Percentiles rank a stretch among this genome's conserved stretches.
These are phyloP conservation scores for Allantophomopsis cytisporea DNA, from an alignment of 2,329 filamentous ascomycete species.

Conservation along the genomic window DNA sequence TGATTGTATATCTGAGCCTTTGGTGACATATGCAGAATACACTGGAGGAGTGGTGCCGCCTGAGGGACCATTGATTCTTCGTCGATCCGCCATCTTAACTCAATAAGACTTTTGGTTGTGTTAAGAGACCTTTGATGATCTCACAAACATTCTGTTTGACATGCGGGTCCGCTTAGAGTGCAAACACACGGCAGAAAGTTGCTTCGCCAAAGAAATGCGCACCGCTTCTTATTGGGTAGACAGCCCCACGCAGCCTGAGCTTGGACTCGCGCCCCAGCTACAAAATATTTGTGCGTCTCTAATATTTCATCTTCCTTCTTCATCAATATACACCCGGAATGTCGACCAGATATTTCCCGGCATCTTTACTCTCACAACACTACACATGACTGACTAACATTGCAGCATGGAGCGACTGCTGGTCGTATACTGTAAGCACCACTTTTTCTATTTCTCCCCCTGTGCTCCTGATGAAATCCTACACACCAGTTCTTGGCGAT, in stretches of 20 bases:
- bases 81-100: constrained; percentile 60
- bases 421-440: neutral
- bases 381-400: no score
- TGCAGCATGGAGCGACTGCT: neutral
- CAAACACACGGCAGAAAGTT: no score
- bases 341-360: no score
- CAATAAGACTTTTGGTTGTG: neutral
- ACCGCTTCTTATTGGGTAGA: no score
- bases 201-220: no score
- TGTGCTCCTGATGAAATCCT: constrained; percentile 18
- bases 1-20: constrained; percentile 6
- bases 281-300: neutral
- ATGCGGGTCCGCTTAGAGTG: no score
- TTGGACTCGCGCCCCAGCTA: no score
- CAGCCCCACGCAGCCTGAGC: no score
- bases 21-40: constrained; percentile 34
- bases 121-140: no score
- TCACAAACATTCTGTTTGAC: no score
- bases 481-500: constrained; percentile 17
- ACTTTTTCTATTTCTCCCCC: constrained; percentile 2
- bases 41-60: constrained; percentile 64
- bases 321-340: neutral
- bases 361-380: no score
- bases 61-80: constrained; percentile 78
- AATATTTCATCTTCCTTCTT: neutral